A percentile compares a stretch with the other conserved stretches of the same genome.
phyloP scores from a whole-genome alignment of 257 asterid species.

The Solanum neorickii region DNA sequence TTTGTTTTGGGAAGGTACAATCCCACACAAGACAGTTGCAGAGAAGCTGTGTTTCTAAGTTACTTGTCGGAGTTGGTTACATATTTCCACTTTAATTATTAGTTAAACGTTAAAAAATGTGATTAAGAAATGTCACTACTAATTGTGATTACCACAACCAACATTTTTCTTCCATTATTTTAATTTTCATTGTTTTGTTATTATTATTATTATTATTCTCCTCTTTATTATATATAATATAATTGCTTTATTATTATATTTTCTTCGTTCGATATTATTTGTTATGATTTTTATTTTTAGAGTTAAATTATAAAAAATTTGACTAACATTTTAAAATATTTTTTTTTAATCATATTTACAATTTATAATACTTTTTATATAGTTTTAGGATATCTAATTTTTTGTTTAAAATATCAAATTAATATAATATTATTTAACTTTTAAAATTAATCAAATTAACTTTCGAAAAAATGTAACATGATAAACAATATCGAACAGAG shows the following conservation, averaged over 20 bases:
- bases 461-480: too few relatives aligned
- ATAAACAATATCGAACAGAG: too few relatives aligned
- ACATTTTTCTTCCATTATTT: background rate
- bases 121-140: background rate
- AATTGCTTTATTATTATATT: background rate
- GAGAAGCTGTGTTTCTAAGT: background rate
- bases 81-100: background rate
- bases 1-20: constrained; percentile 5
- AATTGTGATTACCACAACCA: background rate
- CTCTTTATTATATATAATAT: background rate
- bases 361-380: too few relatives aligned
- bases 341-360: too few relatives aligned
- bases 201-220: background rate
- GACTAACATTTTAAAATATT: too few relatives aligned
- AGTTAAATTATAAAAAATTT: too few relatives aligned
- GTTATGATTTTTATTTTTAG: too few relatives aligned
- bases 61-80: background rate
- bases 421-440: too few relatives aligned
- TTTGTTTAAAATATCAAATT: too few relatives aligned
- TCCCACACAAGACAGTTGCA: background rate
- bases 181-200: background rate
- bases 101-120: background rate
- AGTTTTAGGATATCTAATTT: too few relatives aligned
- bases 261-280: too few relatives aligned
- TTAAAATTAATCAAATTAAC: too few relatives aligned